Conservation (phyloP, 108 stramenopile species). For the Parmales sp. region DNA sequence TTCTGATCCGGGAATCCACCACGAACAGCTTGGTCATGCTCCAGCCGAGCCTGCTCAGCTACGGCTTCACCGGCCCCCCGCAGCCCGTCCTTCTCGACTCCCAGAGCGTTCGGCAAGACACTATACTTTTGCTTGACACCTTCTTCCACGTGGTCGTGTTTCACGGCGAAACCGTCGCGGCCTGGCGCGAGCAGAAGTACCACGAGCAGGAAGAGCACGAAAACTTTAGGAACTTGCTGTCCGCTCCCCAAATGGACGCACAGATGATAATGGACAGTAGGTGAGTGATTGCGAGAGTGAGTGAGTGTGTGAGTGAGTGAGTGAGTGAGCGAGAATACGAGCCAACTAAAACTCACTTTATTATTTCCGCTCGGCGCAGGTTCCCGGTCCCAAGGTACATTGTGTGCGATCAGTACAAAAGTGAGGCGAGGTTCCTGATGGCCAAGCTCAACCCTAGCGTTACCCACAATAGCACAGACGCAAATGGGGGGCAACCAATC, state of each 20-base stretch:
- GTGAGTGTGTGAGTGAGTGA: too few species aligned
- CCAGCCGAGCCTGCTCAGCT: constrained; percentile 93
- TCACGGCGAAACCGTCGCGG: constrained; percentile 98
- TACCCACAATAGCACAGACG: constrained; percentile 82
- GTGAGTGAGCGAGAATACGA: too few species aligned
- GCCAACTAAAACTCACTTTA: too few species aligned
- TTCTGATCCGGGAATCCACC: constrained; percentile 77
- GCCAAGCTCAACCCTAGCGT: constrained; percentile 94
- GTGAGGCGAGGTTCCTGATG: constrained; percentile 95
- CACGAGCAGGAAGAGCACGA: constrained; percentile 95
- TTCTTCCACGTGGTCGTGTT: constrained; percentile 99
- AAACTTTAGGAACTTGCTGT: constrained; percentile 78
- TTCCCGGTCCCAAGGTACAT: constrained; percentile 97
- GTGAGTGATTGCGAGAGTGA: too few species aligned
- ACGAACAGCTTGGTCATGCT: constrained; percentile 97
- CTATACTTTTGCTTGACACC: constrained; percentile 92
- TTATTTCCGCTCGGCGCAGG: too few species aligned
- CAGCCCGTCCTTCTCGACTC: constrained; percentile 90
- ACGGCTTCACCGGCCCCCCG: constrained; percentile 88
- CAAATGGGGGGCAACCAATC: constrained; percentile 71
- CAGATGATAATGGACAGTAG: constrained; percentile 93
- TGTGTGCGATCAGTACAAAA: constrained; percentile 98
- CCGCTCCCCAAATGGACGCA: constrained; percentile 92
- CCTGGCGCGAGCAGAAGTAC: constrained; percentile 94
- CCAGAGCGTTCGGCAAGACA: constrained; percentile 84